Conservation (phyloP, 129 eudicot species). For the Lactuca sativa region DNA sequence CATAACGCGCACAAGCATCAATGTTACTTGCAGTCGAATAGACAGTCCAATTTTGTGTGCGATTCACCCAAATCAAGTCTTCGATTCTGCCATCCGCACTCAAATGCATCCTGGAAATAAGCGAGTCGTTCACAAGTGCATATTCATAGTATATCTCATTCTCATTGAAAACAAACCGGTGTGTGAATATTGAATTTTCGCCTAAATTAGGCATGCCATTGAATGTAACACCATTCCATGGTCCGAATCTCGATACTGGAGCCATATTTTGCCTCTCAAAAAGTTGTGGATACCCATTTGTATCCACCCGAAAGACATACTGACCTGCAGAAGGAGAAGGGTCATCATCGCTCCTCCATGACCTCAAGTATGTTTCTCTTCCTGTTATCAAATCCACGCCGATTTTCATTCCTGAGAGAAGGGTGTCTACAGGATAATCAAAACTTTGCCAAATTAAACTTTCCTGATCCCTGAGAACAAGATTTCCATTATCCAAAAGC, state of each 20-base stretch:
- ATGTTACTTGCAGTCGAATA: conserved; percentile 18
- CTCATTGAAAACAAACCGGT: conserved; percentile 26
- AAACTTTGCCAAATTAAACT: conserved; percentile 35
- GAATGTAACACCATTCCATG: conserved; percentile 51
- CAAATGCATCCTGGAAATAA: conserved; percentile 27
- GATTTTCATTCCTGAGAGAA: conserved; percentile 33
- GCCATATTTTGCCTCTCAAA: conserved; percentile 15
- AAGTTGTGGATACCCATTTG: conserved; percentile 30
- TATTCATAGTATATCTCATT: conserved; percentile 30
- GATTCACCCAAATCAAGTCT: conserved; percentile 30
- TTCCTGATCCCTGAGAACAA: conserved; percentile 22
- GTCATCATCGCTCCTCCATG: conserved; percentile 41
- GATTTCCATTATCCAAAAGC: conserved; percentile 46
- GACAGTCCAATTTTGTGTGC: conserved; percentile 24
- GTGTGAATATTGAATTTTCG: conserved; percentile 21
- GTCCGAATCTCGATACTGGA: conserved; percentile 45
- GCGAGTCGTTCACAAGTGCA: conserved; percentile 24
- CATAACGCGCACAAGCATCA: conserved; percentile 44
- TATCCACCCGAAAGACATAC: conserved; percentile 20
- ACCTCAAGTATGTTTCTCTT: neutral
- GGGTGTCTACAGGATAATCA: conserved; percentile 36
- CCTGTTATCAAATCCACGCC: conserved; percentile 17
- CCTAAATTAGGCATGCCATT: conserved; percentile 39
- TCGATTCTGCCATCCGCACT: conserved; percentile 27
- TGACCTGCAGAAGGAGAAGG: conserved; percentile 39